Percentiles rank a stretch among this genome's conserved stretches.
Conservation (phyloP, 352 stramenopile species). For the Phytophthora syringae region DNA sequence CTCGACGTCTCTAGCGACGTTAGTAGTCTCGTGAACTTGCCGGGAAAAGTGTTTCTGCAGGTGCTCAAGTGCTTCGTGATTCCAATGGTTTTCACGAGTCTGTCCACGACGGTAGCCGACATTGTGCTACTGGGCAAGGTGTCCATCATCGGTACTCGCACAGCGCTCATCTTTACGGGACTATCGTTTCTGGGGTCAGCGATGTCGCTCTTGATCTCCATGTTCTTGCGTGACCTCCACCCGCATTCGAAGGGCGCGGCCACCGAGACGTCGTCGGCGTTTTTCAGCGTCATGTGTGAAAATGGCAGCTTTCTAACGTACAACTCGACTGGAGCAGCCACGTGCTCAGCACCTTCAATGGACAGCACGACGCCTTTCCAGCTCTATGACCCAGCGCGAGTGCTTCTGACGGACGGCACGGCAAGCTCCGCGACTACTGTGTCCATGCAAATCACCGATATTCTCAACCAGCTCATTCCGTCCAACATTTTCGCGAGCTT, state of each 20-base stretch:
- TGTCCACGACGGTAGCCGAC: constrained; percentile 64
- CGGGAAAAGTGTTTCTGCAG: constrained; percentile 52
- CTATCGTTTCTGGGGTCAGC: constrained; percentile 43
- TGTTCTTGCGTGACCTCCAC: constrained; percentile 51
- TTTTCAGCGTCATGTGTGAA: constrained; percentile 49
- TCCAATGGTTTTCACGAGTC: constrained; percentile 74
- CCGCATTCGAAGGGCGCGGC: constrained; percentile 15
- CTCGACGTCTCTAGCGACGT: constrained; percentile 44
- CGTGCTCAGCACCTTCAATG: constrained; percentile 35
- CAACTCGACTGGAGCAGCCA: constrained; percentile 21
- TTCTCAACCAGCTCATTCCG: constrained; percentile 60
- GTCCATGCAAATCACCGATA: constrained; percentile 58
- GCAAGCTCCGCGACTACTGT: constrained; percentile 40
- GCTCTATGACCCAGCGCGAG: constrained; percentile 47
- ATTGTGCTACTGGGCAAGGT: constrained; percentile 76
- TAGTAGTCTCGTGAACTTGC: constrained; percentile 44
- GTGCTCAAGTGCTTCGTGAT: constrained; percentile 62
- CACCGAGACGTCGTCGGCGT: constrained; percentile 24
- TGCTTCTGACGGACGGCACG: constrained; percentile 34
- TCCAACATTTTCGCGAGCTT: constrained; percentile 70
- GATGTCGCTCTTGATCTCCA: constrained; percentile 50
- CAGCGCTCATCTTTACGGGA: constrained; percentile 53
- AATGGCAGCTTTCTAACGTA: constrained; percentile 46
- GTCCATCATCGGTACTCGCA: constrained; percentile 59
- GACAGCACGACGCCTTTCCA: constrained; percentile 43